Conservation (phyloP, 192 early-diverging fungal genomes). For the Backusella luteola region DNA sequence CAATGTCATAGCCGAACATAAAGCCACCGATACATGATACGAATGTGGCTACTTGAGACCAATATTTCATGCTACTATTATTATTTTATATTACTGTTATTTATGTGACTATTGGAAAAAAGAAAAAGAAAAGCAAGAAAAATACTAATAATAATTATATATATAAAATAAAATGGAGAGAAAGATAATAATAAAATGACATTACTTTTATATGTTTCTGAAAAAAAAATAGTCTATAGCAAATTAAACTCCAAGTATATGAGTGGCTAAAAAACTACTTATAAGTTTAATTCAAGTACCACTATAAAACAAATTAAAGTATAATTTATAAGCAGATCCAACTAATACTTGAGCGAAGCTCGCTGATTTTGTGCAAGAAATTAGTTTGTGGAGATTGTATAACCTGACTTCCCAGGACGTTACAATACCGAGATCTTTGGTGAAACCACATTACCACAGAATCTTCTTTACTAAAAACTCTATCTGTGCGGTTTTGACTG, state of each 20-base stretch:
- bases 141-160: background rate
- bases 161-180: background rate
- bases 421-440: background rate
- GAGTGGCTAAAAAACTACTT: background rate
- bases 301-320: background rate
- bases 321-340: background rate
- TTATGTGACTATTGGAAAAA: background rate
- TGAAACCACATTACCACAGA: background rate
- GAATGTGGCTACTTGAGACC: slow-evolving; percentile 35
- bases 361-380: background rate
- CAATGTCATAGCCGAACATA: slow-evolving; percentile 43
- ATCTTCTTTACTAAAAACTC: background rate
- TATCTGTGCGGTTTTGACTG: background rate
- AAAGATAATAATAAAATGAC: background rate
- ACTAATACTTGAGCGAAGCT: background rate
- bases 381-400: background rate
- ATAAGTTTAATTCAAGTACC: background rate
- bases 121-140: background rate
- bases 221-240: background rate
- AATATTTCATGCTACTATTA: slow-evolving; percentile 11
- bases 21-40: slow-evolving; percentile 60
- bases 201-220: background rate
- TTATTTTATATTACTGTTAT: background rate
- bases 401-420: background rate
- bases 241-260: background rate